Evolutionary conservation across 768 basidiomycete genomes (phyloP).

Genomic region (Mycena vitilis): DNA sequence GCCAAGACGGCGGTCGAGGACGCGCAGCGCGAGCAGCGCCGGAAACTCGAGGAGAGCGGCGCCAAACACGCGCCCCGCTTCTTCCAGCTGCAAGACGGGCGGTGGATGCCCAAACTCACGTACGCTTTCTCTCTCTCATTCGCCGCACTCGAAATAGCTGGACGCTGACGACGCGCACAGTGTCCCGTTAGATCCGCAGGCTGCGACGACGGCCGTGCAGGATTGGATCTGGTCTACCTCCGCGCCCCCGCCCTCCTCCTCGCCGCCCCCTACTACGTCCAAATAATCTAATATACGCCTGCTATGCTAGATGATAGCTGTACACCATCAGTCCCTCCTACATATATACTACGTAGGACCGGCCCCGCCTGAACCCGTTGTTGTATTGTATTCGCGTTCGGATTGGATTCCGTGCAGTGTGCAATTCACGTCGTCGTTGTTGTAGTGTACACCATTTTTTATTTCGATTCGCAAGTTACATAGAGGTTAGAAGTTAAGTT

Average conservation of each 20-base stretch:
- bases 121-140: slow-evolving; percentile 50
- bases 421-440: too few species aligned
- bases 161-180: slow-evolving; percentile 50
- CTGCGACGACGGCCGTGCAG: slow-evolving; percentile 74
- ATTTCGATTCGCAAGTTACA: too few species aligned
- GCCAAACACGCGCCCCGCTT: slow-evolving; percentile 79
- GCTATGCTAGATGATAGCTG: slow-evolving; percentile 34
- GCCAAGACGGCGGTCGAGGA: slow-evolving; percentile 94
- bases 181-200: slow-evolving; percentile 74
- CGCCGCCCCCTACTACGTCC: slow-evolving; percentile 19
- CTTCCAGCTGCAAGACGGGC: slow-evolving; percentile 81
- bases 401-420: neutral
- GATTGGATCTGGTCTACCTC: slow-evolving; percentile 78
- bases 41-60: slow-evolving; percentile 78
- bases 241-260: slow-evolving; percentile 41
- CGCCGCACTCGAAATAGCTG: neutral
- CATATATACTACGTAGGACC: slow-evolving; percentile 22
- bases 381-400: slow-evolving; percentile 4
- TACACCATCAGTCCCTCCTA: slow-evolving; percentile 18
- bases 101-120: slow-evolving; percentile 86
- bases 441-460: slow-evolving; percentile 3
- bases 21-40: slow-evolving; percentile 85
- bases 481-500: neutral
- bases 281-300: slow-evolving; percentile 35
- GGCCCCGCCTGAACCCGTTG: slow-evolving; percentile 17